These are phyloP conservation scores for Bruguiera hainesii DNA, from an alignment of 441 rosid genomes.

Conservation along the genomic window DNA sequence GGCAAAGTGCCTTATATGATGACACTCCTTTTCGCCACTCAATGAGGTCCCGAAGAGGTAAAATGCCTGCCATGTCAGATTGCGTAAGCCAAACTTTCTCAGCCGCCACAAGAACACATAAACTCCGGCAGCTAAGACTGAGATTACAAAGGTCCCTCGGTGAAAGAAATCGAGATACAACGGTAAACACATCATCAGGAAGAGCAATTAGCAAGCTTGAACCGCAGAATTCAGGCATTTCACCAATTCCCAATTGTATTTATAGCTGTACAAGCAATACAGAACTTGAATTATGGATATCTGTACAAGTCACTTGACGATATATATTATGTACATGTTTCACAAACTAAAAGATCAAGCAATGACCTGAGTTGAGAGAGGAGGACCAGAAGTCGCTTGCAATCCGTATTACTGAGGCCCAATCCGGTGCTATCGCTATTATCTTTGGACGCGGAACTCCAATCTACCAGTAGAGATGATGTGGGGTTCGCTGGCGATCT, in stretches of 20 bases:
- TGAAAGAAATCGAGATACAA: constrained; percentile 51
- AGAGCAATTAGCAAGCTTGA: constrained; percentile 54
- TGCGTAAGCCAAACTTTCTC: constrained; percentile 74
- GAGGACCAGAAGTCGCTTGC: too few species aligned
- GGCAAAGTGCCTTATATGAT: constrained; percentile 60
- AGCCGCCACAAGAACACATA: constrained; percentile 41
- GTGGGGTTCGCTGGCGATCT: constrained; percentile 39
- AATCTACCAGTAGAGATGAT: constrained; percentile 67
- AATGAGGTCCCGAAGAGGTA: constrained; percentile 47
- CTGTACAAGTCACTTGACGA: too few species aligned
- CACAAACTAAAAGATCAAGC: too few species aligned
- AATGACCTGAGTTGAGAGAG: too few species aligned
- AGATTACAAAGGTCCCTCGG: constrained; percentile 65
- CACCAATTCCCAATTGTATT: constrained; percentile 8
- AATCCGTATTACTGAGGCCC: too few species aligned
- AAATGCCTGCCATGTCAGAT: constrained; percentile 51
- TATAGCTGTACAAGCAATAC: constrained; percentile 8
- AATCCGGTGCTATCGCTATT: too few species aligned
- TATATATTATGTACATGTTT: too few species aligned
- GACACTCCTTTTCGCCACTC: constrained; percentile 68
- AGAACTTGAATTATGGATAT: constrained; percentile 2
- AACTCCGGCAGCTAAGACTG: constrained; percentile 52
- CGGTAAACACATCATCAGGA: constrained; percentile 70
- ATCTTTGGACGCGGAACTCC: constrained; percentile 65
- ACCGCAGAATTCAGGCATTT: constrained; percentile 44